These are phyloP conservation scores for Guillardia theta DNA, from an alignment of 78 protist genomes.

Conservation along the genomic window DNA sequence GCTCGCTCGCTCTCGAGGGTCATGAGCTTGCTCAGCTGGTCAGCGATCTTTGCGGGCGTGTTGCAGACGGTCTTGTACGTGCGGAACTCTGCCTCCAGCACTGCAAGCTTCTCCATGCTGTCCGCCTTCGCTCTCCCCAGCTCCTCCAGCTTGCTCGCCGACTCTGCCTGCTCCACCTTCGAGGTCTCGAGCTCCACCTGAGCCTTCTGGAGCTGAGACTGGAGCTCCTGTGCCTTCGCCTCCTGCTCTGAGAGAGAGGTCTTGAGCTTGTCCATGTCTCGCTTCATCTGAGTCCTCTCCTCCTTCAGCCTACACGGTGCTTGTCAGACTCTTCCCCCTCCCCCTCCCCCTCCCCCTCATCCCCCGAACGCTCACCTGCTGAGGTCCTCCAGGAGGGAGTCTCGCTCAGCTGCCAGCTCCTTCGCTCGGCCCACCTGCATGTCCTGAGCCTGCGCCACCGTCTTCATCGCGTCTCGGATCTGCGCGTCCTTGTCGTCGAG, in stretches of 20 bases:
- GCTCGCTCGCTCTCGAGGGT: background rate
- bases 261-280: background rate
- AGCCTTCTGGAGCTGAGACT: too few species aligned
- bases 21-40: background rate
- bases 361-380: background rate
- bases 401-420: background rate
- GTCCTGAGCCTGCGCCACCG: background rate
- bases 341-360: background rate
- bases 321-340: background rate
- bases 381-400: background rate
- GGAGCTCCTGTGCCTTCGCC: background rate
- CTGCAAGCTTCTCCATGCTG: background rate
- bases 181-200: background rate
- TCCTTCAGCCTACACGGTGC: background rate
- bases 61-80: slow-evolving; percentile 3
- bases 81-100: slow-evolving; percentile 17
- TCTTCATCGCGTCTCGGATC: background rate
- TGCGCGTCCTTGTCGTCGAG: slow-evolving; percentile 6
- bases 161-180: background rate
- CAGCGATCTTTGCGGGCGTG: slow-evolving; percentile 26
- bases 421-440: background rate
- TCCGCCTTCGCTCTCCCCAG: background rate
- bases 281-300: background rate
- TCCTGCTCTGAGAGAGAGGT: background rate
- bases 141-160: background rate